Evolutionary conservation across 1,139 yeast species (phyloP), one percentile per base, ranked within the genome.

Genomic region (Yamadazyma atlantica): DNA sequence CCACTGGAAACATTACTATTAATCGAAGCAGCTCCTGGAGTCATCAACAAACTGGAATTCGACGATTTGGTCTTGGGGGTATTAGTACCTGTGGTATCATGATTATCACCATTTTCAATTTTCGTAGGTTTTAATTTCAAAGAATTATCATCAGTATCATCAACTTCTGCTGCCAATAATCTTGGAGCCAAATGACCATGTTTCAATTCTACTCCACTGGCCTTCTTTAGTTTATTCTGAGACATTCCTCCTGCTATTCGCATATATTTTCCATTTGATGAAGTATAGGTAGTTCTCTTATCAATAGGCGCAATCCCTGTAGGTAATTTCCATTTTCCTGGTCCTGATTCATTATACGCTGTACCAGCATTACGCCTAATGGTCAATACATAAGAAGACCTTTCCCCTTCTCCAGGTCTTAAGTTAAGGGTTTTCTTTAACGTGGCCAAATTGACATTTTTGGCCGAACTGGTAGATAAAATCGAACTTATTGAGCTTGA

Each of bases 131-230:
- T 33, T 23, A 34, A 32, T 21, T 38, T 39, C 27, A 37, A 18
- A 21, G 44, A 40, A n/a, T 21, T 28, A 33, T 51, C 61, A 42
- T 79, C 85, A 28, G 71, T 78, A 41, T 84, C 89, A 44, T 82
- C 92, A 22, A 85, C 82, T 57, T 85, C 95, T 11, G 85, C 79
- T 1, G 92, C 92, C 42, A 85, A 65, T 56, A 85, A 69, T 40
- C 89, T 72, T n/a, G 86, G 87, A 38, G 80, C 77, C 47, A 84
- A 68, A 53, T 80, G 87, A 3, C 90, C 86, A 55, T 85, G 92
- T 45, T 83, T 80, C 52, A 84, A 73, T 45, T 82, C 89, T 43
- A 80, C 78, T 4, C 79, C 79, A 36, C 75, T 69, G 13, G 45
- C 55, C 50, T 58, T 65, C 51, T 57, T 67, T 40, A 47, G 49